These are phyloP conservation scores for Apiotrichum montevideense DNA, from an alignment of 1,284 basidiomycete species.

Conservation along the genomic window DNA sequence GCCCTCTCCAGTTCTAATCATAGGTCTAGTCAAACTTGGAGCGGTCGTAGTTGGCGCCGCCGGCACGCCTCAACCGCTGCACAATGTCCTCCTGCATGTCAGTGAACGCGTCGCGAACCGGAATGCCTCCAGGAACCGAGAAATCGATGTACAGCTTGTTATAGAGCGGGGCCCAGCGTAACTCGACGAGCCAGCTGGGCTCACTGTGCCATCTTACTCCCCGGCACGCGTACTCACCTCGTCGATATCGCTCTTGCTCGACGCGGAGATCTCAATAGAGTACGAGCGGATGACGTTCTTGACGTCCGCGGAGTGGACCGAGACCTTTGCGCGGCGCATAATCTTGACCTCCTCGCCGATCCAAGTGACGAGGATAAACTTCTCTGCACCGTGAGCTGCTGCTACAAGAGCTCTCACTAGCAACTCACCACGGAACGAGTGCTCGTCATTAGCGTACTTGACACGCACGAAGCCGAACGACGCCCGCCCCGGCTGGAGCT, in stretches of 20 bases:
- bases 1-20: no score
- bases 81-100: constrained; percentile 35
- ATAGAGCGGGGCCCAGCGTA: no score
- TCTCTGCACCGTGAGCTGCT: constrained; percentile 53
- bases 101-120: neutral
- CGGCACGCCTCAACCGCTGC: constrained; percentile 34
- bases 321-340: constrained; percentile 87
- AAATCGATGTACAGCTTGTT: no score
- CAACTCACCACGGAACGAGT: constrained; percentile 56
- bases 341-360: constrained; percentile 78
- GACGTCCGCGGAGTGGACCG: constrained; percentile 78
- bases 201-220: no score
- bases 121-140: no score
- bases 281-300: constrained; percentile 69
- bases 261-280: constrained; percentile 78
- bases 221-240: constrained; percentile 59
- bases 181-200: no score
- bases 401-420: constrained; percentile 8
- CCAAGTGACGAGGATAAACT: constrained; percentile 85
- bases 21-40: constrained; percentile 41
- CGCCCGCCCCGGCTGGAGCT: constrained; percentile 65
- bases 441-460: constrained; percentile 63
- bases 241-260: constrained; percentile 70
- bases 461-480: constrained; percentile 78
- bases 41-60: constrained; percentile 46